Evolutionary conservation across 805 yeast genomes (phyloP), one percentile per base, ranked within the genome.

Genomic region (Cephaloascus albidus): DNA sequence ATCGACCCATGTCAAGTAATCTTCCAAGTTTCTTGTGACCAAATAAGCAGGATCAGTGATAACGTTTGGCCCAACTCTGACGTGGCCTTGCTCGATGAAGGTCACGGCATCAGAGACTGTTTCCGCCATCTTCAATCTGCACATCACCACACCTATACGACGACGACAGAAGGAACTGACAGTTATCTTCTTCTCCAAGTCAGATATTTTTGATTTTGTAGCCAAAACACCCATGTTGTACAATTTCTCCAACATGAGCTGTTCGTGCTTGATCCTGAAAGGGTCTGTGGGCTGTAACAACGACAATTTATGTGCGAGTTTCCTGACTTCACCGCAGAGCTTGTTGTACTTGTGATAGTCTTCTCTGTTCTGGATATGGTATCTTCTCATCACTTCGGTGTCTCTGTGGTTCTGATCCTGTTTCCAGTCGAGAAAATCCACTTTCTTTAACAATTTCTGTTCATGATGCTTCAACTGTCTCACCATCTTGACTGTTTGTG

Each of bases 1-100:
- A 53, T 93, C 97, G n/a, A 85, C 93, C 99, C 99, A 93, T 3
- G 98, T 93, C 50, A 93, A 71, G 59, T 87, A 93, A 59, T 93
- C 99, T 57, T 93, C 99, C 84, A 93, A 72, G 51, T 78, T 86
- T 55, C 96, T 74, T 2, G 97, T 90, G 4, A 93, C 93, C 51
- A 94, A 68, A 57, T 81, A 90, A 0, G 97, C 96, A 3, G 97
- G 94, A 58, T 93, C 98, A 1, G 96, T 89, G 35, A 94, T 81
- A 20, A 94, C 82, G 55, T 87, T 84, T 10, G 97, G 97, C 0
- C 99, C 99, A 4, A 93, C 95, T 49, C 98, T 74, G 2, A 93
- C 95, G 54, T 93, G 97, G 2, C 99, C 99, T 58, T 93, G 97
- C 55, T 93, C 97, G 12, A 94, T 74, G 56, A 85, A 86, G 36